Evolutionary conservation across 768 basidiomycete species (phyloP).

Genomic region (Atractiella rhizophila): DNA sequence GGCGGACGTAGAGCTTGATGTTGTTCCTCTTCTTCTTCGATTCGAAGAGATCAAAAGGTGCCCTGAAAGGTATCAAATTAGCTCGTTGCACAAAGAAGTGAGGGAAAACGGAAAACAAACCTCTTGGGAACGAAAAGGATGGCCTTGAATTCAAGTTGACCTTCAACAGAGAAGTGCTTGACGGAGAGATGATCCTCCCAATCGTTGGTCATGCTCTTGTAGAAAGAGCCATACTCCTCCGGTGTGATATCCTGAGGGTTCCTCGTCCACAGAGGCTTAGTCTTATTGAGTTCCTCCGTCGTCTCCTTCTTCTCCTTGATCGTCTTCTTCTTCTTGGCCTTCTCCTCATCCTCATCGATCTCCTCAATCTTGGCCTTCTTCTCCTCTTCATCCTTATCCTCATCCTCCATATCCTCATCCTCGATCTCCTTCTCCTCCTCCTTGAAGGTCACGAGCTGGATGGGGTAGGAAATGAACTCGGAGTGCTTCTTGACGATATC

Average conservation of each 20-base stretch:
- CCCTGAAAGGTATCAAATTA: conserved; percentile 27
- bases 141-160: conserved; percentile 99
- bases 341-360: conserved; percentile 53
- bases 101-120: conserved; percentile 25
- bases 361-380: conserved; percentile 52
- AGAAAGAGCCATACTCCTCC: conserved; percentile 89
- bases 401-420: conserved; percentile 44
- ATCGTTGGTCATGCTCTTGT: conserved; percentile 98
- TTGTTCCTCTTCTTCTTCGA: conserved; percentile 99
- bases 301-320: conserved; percentile 63
- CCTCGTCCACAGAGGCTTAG: conserved; percentile 98
- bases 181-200: conserved; percentile 99
- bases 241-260: conserved; percentile 77
- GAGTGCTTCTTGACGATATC: conserved; percentile 99
- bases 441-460: conserved; percentile 93
- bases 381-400: conserved; percentile 38
- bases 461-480: conserved; percentile 99
- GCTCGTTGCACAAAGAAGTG: neutral
- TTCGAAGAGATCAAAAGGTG: conserved; percentile 98
- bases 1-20: conserved; percentile 99
- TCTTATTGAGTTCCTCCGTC: conserved; percentile 99
- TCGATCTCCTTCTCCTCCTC: conserved; percentile 84
- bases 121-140: conserved; percentile 93
- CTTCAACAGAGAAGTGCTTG: conserved; percentile 99
- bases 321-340: conserved; percentile 83